A percentile compares a stretch with the other conserved stretches of the same genome.
These are phyloP conservation scores for Phialophora tarda DNA, from an alignment of 2,329 filamentous ascomycete species.

Conservation along the genomic window DNA sequence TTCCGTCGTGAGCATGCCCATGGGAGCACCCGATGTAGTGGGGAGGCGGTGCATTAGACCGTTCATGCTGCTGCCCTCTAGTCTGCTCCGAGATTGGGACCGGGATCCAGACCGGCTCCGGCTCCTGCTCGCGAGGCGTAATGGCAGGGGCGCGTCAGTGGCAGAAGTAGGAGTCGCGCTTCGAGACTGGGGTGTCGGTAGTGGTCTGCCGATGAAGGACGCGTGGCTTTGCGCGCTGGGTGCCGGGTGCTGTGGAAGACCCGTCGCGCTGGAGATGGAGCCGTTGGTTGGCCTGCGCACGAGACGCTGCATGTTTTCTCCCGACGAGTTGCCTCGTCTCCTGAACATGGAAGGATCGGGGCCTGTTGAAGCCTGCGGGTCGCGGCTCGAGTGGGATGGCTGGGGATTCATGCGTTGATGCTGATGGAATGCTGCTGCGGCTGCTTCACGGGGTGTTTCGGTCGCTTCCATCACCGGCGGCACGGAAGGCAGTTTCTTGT, in stretches of 20 bases:
- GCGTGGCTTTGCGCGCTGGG: slow-evolving; percentile 27
- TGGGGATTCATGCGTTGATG: background rate
- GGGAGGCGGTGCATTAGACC: background rate
- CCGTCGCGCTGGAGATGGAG: slow-evolving; percentile 25
- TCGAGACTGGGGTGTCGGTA: background rate
- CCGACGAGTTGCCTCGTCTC: slow-evolving; percentile 6
- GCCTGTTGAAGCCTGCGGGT: background rate
- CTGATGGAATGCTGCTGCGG: background rate
- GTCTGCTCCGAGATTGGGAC: slow-evolving; percentile 16
- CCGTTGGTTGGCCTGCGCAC: slow-evolving; percentile 24
- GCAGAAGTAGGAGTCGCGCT: background rate
- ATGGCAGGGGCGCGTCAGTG: background rate
- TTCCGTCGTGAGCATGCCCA: background rate
- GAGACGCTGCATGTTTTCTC: slow-evolving; percentile 13
- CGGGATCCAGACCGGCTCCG: slow-evolving; percentile 18
- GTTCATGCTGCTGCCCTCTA: background rate
- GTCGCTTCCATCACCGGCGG: background rate
- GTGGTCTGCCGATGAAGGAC: slow-evolving; percentile 21
- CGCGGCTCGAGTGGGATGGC: background rate
- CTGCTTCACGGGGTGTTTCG: background rate
- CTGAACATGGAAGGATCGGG: background rate
- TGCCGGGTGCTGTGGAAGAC: slow-evolving; percentile 22
- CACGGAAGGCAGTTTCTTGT: slow-evolving; percentile 3
- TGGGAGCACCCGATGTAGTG: background rate
- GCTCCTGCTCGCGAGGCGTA: background rate